Evolutionary conservation across 2,329 filamentous ascomycete species (phyloP), one percentile per base, ranked within the genome.

Genomic region (Penicillium sp.): DNA sequence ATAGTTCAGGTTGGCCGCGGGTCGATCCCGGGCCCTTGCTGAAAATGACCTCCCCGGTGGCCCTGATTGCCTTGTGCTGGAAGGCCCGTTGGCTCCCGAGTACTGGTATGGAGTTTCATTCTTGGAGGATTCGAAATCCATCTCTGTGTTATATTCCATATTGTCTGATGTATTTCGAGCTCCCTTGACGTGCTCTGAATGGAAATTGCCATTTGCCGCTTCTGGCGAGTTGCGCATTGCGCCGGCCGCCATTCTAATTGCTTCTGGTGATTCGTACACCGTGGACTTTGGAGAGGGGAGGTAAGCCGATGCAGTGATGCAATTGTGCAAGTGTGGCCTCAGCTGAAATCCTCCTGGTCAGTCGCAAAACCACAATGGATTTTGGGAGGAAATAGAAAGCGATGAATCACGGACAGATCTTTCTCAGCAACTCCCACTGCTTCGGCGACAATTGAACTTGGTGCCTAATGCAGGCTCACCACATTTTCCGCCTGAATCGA

Each of bases 181-280:
- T 26, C 42, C 46, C 20, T 42, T 48, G 30, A 37, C 26, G 16
- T 23, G 29, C 9, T 39, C 37, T 15, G 36, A 31, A 28, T 41
- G 20, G 9, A 37, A 37, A 20, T 25, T 39, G n/a, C 38, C 44
- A 30, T 50, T 52, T 32, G 51, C 45, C 26, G 46, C 42, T 16
- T 52, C 48, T 8, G 51, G 42, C 17, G 45, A 47, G 37, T 16
- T 32, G 22, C 42, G 48, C 35, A 48, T 48, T 36, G 42, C 32
- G 10, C 25, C 26, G 10, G 45, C 33, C 4, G 45, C 50, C 51
- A 54, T 54, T 27, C 9, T 30, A 5, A 25, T 20, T 14, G n/a
- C n/a, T 34, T 22, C 16, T 14, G 17, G 17, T n/a, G 25, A 13
- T n/a, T n/a, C 25, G 25, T n/a, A 11, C 25, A n/a, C 10, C 25